Evolutionary conservation across 1,284 basidiomycete species (phyloP), one percentile per base, ranked within the genome.

Genomic region (Tausonia pullulans): DNA sequence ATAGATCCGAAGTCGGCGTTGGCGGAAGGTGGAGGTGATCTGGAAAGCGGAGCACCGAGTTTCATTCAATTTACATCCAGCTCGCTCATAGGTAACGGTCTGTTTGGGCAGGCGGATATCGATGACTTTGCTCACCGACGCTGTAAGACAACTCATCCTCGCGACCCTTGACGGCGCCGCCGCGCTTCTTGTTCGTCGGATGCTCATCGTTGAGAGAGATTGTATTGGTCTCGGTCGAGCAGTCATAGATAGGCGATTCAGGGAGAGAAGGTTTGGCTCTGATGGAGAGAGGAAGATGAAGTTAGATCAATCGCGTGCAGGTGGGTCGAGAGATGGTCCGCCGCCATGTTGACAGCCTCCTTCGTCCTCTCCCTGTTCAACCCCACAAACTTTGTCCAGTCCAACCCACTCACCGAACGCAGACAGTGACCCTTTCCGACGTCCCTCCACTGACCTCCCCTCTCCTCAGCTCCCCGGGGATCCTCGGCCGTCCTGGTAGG

Each of bases 1-100:
- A 83, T 4, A 80, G 71, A 9, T 75, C 72, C 3, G 72, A 70
- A 0, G 78, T 80, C 0, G 71, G 72, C 0, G 70, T 70, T 0
- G 78, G 78, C 27, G 73, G 69, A 44, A 76, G 69, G n/a, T 78
- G 74, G 3, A 79, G 69, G n/a, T 72, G 72, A 66, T 77, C 77
- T 77, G 67, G 4, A 5, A n/a, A 9, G 40, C 50, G 14, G 2
- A 40, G 5, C 9, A 11, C 9, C 40, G 60, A 57, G 43, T 1
- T 14, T 14, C 54, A 45, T n/a, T 48, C 16, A 16, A 50, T 27
- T 27, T 27, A 27, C 27, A 27, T 27, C 27, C 27, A 27, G 27
- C 27, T 27, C 27, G 27, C 27, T 55, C n/a, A 16, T 13, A 41
- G 39, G 13, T n/a, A 14, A 11, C 9, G 51, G 7, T 52, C 27